Evolutionary conservation across 257 asterid species (phyloP).

Genomic region (Plantago major): DNA sequence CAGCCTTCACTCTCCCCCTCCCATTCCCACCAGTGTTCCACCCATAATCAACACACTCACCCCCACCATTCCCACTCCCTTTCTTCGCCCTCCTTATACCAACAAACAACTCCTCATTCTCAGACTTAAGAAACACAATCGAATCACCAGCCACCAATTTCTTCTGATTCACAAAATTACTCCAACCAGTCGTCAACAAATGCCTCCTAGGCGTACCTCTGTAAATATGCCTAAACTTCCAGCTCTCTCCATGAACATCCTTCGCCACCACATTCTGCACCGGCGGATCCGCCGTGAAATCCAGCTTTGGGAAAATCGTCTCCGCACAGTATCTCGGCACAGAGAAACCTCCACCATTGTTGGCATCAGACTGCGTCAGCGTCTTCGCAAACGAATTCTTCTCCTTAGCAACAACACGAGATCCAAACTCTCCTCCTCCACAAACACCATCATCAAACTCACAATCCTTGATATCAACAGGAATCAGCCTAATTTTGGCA

Average conservation of each 20-base stretch:
- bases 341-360: constrained; percentile 62
- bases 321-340: constrained; percentile 65
- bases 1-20: constrained; percentile 40
- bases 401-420: constrained; percentile 23
- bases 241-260: constrained; percentile 54
- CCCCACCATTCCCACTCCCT: constrained; percentile 37
- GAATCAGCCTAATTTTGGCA: constrained; percentile 36
- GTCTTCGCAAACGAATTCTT: constrained; percentile 53
- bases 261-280: constrained; percentile 49
- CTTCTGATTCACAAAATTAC: constrained; percentile 63
- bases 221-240: constrained; percentile 70
- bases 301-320: constrained; percentile 51
- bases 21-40: constrained; percentile 45
- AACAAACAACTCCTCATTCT: constrained; percentile 48
- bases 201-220: constrained; percentile 70
- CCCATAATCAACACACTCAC: constrained; percentile 31
- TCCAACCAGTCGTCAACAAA: constrained; percentile 71
- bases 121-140: constrained; percentile 47
- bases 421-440: constrained; percentile 25
- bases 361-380: constrained; percentile 60
- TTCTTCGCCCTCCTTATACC: constrained; percentile 61
- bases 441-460: constrained; percentile 26
- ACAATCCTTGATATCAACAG: constrained; percentile 26
- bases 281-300: constrained; percentile 52
- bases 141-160: constrained; percentile 70